phyloP scores from a whole-genome alignment of 2,329 filamentous ascomycete species.

The Fusarium pseudonygamai region DNA sequence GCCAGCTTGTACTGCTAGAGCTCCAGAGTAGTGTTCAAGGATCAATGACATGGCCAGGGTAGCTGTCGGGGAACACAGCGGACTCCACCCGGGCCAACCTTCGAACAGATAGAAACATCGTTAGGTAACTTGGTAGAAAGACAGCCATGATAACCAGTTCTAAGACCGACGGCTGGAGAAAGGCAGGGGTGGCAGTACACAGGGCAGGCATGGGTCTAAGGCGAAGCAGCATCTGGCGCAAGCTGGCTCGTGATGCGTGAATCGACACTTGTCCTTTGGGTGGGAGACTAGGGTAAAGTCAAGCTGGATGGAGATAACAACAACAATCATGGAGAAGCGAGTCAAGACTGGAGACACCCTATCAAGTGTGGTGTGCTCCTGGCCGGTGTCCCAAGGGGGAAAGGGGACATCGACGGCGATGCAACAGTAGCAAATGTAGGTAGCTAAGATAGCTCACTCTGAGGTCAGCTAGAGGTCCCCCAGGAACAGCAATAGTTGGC shows the following conservation, averaged over 20 bases:
- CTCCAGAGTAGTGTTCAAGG: conserved; percentile 39
- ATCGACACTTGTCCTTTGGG: conserved; percentile 31
- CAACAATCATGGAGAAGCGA: conserved; percentile 21
- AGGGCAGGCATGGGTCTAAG: conserved; percentile 19
- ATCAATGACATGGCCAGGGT: conserved; percentile 25
- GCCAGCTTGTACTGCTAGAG: conserved; percentile 38
- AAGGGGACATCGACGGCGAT: conserved; percentile 20
- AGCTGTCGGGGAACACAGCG: conserved; percentile 26
- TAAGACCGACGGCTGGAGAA: conserved; percentile 17
- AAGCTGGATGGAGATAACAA: conserved; percentile 11
- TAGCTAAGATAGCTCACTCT: conserved; percentile 6
- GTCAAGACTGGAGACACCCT: conserved; percentile 18
- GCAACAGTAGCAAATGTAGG: conserved; percentile 20
- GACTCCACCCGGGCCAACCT: conserved; percentile 23
- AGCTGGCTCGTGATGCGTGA: conserved; percentile 37
- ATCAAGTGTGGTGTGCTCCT: conserved; percentile 20
- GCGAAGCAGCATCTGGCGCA: conserved; percentile 38
- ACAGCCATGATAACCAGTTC: conserved; percentile 16
- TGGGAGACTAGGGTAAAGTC: conserved; percentile 17
- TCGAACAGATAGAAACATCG: conserved; percentile 23
- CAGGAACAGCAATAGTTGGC: conserved; percentile 30
- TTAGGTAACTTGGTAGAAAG: conserved; percentile 14
- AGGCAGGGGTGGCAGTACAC: conserved; percentile 16
- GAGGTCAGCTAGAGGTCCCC: conserved; percentile 6
- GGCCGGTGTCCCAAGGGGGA: conserved; percentile 38